These are phyloP conservation scores for Inga leiocalycina DNA, from an alignment of 306 rosid species.

Conservation along the genomic window DNA sequence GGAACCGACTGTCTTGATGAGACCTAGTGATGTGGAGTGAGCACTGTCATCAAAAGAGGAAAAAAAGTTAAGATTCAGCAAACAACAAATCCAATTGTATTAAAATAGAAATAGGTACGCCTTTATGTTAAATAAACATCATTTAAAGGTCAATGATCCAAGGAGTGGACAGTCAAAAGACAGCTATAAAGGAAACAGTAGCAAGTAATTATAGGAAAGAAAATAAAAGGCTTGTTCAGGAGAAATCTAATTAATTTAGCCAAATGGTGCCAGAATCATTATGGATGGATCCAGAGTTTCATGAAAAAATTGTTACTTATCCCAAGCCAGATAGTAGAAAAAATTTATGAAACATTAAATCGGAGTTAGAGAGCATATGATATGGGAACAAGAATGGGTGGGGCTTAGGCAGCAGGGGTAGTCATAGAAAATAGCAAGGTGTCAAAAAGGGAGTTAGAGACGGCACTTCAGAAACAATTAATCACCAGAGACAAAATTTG, in stretches of 20 bases:
- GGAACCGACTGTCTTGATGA: conserved; percentile 65
- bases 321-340: neutral
- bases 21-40: conserved; percentile 80
- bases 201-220: neutral
- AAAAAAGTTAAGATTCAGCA: conserved; percentile 35
- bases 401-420: conserved; percentile 31
- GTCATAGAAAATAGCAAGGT: conserved; percentile 46
- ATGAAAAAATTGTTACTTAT: no score
- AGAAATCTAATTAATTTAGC: neutral
- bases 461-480: conserved; percentile 90
- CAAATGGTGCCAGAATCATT: neutral
- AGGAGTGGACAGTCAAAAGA: conserved; percentile 9
- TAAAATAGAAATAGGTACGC: conserved; percentile 17
- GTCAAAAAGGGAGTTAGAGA: conserved; percentile 70
- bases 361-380: conserved; percentile 51
- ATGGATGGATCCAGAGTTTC: conserved; percentile 10
- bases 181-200: neutral
- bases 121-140: conserved; percentile 14
- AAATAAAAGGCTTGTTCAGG: neutral
- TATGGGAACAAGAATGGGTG: conserved; percentile 19
- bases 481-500: conserved; percentile 99
- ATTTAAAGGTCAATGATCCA: conserved; percentile 11
- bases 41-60: conserved; percentile 68
- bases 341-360: no score
- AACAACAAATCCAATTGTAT: conserved; percentile 20